phyloP scores from a whole-genome alignment of 192 early-diverging fungal genomes.

The Backusella morwellensis region DNA sequence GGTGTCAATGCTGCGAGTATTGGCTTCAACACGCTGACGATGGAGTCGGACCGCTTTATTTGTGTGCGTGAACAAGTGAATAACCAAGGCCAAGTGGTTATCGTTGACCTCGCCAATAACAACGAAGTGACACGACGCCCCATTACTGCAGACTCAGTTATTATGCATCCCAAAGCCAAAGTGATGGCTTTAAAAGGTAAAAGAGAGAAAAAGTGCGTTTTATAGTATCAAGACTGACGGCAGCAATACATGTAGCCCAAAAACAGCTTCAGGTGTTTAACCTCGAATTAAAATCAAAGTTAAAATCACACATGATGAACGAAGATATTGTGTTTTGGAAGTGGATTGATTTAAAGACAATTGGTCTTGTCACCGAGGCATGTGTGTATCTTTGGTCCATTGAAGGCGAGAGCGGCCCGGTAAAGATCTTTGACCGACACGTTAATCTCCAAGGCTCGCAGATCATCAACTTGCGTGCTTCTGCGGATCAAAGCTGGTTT shows the following conservation, averaged over 20 bases:
- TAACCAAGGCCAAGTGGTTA: constrained; percentile 87
- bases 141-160: constrained; percentile 96
- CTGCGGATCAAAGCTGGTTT: constrained; percentile 93
- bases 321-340: constrained; percentile 96
- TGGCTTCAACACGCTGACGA: constrained; percentile 95
- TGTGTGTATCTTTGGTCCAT: constrained; percentile 97
- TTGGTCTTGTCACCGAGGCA: constrained; percentile 87
- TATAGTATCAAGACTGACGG: background rate
- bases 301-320: constrained; percentile 89
- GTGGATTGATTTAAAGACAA: constrained; percentile 84
- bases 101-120: constrained; percentile 90
- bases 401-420: constrained; percentile 83
- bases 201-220: background rate
- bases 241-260: constrained; percentile 51
- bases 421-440: constrained; percentile 94
- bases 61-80: constrained; percentile 92
- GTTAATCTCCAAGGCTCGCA: constrained; percentile 78
- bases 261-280: constrained; percentile 97
- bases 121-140: constrained; percentile 81
- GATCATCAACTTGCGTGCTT: constrained; percentile 95
- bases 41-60: constrained; percentile 98
- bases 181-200: constrained; percentile 95
- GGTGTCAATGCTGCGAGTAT: constrained; percentile 92
- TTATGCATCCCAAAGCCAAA: constrained; percentile 95
- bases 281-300: constrained; percentile 91